These are phyloP conservation scores for Talaromyces nanjingensis DNA, from an alignment of 495 filamentous ascomycete genomes.

Conservation along the genomic window DNA sequence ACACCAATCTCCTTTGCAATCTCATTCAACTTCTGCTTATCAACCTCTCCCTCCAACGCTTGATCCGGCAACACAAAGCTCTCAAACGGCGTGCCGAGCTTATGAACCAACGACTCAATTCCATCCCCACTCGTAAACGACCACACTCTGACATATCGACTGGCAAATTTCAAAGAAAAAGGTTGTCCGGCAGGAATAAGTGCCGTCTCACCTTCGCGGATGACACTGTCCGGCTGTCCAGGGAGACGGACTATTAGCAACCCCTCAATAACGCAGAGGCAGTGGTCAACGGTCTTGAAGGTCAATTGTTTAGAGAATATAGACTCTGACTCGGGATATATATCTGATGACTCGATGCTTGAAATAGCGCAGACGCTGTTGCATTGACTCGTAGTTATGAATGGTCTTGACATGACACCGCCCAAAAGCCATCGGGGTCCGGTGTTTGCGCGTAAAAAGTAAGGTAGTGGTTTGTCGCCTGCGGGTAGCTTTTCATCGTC, in stretches of 20 bases:
- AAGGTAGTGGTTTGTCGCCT: slow-evolving; percentile 19
- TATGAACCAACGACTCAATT: background rate
- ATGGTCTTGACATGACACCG: slow-evolving; percentile 35
- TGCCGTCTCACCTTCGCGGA: slow-evolving; percentile 30
- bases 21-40: background rate
- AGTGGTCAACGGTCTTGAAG: slow-evolving; percentile 35
- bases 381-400: slow-evolving; percentile 38
- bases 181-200: slow-evolving; percentile 35
- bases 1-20: background rate
- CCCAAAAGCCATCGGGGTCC: slow-evolving; percentile 37
- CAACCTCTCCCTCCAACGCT: background rate
- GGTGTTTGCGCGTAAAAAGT: slow-evolving; percentile 34
- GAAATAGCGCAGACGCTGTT: slow-evolving; percentile 38
- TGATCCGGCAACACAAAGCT: background rate
- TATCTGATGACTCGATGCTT: slow-evolving; percentile 34
- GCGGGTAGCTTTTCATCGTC: slow-evolving; percentile 36
- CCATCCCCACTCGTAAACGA: slow-evolving; percentile 38
- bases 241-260: slow-evolving; percentile 27
- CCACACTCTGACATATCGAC: slow-evolving; percentile 34
- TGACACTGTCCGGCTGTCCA: slow-evolving; percentile 17
- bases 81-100: background rate
- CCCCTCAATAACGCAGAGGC: slow-evolving; percentile 32
- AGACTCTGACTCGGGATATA: slow-evolving; percentile 16
- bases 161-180: slow-evolving; percentile 30
- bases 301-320: slow-evolving; percentile 27